Evolutionary conservation across 768 basidiomycete species (phyloP).

Genomic region (Xerocomus potaroensis): DNA sequence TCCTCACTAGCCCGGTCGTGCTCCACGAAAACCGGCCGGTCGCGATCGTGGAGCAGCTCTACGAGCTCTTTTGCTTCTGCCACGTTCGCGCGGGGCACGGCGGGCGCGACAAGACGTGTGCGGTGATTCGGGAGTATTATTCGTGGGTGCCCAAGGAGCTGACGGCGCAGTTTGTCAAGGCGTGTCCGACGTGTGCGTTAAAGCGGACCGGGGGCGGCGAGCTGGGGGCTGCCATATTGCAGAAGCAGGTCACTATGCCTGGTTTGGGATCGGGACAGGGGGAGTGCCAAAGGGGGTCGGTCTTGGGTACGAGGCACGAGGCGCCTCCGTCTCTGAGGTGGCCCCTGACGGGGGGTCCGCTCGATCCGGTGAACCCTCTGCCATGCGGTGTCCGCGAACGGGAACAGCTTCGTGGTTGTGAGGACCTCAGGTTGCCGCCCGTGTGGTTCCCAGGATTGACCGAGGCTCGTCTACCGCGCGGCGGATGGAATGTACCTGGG

Average conservation of each 20-base stretch:
- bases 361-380: constrained; percentile 19
- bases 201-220: constrained; percentile 37
- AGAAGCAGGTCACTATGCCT: too few relatives aligned
- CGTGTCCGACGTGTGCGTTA: constrained; percentile 68
- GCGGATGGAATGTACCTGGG: too few relatives aligned
- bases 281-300: neutral
- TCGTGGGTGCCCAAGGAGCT: constrained; percentile 86
- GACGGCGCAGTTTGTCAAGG: constrained; percentile 71
- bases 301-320: neutral
- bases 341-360: constrained; percentile 26
- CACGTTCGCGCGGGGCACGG: constrained; percentile 65
- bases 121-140: constrained; percentile 62
- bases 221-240: too few relatives aligned
- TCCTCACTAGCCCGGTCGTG: constrained; percentile 40
- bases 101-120: constrained; percentile 76
- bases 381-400: constrained; percentile 12
- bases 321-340: constrained; percentile 6
- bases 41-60: constrained; percentile 73
- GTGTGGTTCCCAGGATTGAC: too few relatives aligned
- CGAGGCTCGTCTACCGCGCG: too few relatives aligned
- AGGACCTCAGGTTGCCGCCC: neutral
- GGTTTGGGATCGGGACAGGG: too few relatives aligned
- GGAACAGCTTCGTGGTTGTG: neutral
- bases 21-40: constrained; percentile 71
- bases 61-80: constrained; percentile 70